Conservation (phyloP, 176 grass and related monocot genomes). For the Triticum urartu region DNA sequence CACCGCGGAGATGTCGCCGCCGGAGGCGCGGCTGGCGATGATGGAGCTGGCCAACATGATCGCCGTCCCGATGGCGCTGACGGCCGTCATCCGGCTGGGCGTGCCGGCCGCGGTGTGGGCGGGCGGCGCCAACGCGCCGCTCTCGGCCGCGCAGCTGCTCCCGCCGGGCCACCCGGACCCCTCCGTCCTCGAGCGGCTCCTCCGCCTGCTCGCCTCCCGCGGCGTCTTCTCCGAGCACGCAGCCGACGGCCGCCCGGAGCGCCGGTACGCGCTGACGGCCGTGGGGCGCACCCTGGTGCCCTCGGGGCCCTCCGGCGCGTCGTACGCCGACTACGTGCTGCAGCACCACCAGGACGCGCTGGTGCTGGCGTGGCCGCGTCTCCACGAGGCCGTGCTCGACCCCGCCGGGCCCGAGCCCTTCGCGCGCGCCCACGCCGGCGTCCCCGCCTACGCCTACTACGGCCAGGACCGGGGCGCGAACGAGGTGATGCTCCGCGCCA, state of each 20-base stretch:
- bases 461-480: slow-evolving; percentile 55
- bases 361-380: slow-evolving; percentile 58
- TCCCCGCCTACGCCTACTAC: slow-evolving; percentile 75
- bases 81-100: slow-evolving; percentile 62
- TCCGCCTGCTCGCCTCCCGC: slow-evolving; percentile 68
- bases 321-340: slow-evolving; percentile 77
- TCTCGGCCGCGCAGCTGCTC: slow-evolving; percentile 45
- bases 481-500: slow-evolving; percentile 68
- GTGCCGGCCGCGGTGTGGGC: slow-evolving; percentile 53
- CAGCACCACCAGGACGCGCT: slow-evolving; percentile 97
- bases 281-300: slow-evolving; percentile 62
- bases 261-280: slow-evolving; percentile 61
- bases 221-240: slow-evolving; percentile 58
- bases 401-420: slow-evolving; percentile 74
- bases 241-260: background rate
- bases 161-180: slow-evolving; percentile 35
- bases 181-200: slow-evolving; percentile 57
- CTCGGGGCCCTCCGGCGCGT: slow-evolving; percentile 9
- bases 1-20: background rate
- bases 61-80: slow-evolving; percentile 77
- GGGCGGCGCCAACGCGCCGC: slow-evolving; percentile 44
- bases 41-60: slow-evolving; percentile 86
- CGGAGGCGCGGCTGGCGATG: slow-evolving; percentile 55
- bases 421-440: slow-evolving; percentile 60
- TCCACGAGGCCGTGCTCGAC: slow-evolving; percentile 77